Evolutionary conservation across 768 basidiomycete genomes (phyloP).

Genomic region (Termitomyces sp.): DNA sequence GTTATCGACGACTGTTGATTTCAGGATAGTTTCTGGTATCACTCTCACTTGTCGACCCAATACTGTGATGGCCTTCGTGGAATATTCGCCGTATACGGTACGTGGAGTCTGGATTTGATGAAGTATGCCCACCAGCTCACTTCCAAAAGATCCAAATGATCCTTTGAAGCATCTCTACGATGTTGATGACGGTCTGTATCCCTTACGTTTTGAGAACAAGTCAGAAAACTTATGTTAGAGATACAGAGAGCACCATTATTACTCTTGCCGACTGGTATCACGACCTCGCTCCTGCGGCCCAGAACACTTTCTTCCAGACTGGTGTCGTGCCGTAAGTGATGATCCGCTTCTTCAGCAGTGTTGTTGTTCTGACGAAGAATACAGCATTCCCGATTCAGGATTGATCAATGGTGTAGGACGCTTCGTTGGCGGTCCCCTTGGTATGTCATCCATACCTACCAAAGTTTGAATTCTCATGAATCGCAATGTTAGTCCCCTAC

Average conservation of each 20-base stretch:
- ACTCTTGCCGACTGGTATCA: slow-evolving; percentile 33
- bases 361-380: not conserved
- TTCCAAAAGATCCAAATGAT: slow-evolving; percentile 33
- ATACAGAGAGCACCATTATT: slow-evolving; percentile 33
- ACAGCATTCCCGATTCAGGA: slow-evolving; percentile 36
- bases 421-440: slow-evolving; percentile 39
- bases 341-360: not conserved
- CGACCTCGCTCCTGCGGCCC: slow-evolving; percentile 36
- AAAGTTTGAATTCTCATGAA: slow-evolving; percentile 21
- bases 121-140: not conserved
- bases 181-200: slow-evolving; percentile 34
- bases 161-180: slow-evolving; percentile 37
- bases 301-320: slow-evolving; percentile 30
- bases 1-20: not conserved
- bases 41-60: slow-evolving; percentile 46
- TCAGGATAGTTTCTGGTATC: slow-evolving; percentile 28
- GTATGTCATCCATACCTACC: slow-evolving; percentile 21
- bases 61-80: slow-evolving; percentile 48
- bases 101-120: not conserved
- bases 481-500: slow-evolving; percentile 26
- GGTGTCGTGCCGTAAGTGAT: slow-evolving; percentile 28
- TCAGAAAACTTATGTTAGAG: not conserved
- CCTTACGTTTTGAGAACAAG: slow-evolving; percentile 2
- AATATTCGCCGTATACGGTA: slow-evolving; percentile 29
- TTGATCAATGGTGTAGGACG: slow-evolving; percentile 46